Conservation (phyloP, 2,329 filamentous ascomycete genomes). For the Phialemoniopsis sp. region DNA sequence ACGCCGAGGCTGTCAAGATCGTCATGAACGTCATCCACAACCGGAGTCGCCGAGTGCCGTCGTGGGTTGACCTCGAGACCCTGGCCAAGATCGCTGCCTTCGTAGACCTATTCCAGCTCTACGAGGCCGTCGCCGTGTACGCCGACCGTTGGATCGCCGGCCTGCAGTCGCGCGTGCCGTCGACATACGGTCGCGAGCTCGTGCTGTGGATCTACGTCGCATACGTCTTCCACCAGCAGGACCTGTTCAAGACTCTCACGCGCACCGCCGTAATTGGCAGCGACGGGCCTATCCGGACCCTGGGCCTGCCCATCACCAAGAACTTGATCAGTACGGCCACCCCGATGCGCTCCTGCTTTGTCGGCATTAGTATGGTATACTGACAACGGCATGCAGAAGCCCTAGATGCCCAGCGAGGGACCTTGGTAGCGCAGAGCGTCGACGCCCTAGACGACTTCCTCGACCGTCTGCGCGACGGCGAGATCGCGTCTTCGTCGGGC, state of each 20-base stretch:
- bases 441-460: slow-evolving; percentile 11
- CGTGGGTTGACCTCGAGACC: slow-evolving; percentile 28
- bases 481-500: too few species aligned
- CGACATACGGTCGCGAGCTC: slow-evolving; percentile 13
- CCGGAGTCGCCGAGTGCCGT: slow-evolving; percentile 31
- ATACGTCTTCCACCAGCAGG: slow-evolving; percentile 20
- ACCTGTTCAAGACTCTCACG: slow-evolving; percentile 19
- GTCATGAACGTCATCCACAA: slow-evolving; percentile 42
- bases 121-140: slow-evolving; percentile 35
- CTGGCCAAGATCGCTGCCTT: slow-evolving; percentile 38
- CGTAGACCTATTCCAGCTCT: slow-evolving; percentile 35
- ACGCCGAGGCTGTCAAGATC: slow-evolving; percentile 31
- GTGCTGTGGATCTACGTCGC: slow-evolving; percentile 23
- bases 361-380: background rate
- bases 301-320: slow-evolving; percentile 21
- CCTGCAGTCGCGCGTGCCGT: slow-evolving; percentile 10
- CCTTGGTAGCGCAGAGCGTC: slow-evolving; percentile 14
- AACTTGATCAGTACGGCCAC: slow-evolving; percentile 22
- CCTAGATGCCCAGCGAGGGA: slow-evolving; percentile 20
- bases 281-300: slow-evolving; percentile 14
- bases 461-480: background rate
- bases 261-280: slow-evolving; percentile 16
- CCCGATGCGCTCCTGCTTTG: too few species aligned
- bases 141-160: slow-evolving; percentile 32
- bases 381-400: slow-evolving; percentile 8